phyloP scores from a whole-genome alignment of 441 rosid genomes.

The Aleurites moluccanus region DNA sequence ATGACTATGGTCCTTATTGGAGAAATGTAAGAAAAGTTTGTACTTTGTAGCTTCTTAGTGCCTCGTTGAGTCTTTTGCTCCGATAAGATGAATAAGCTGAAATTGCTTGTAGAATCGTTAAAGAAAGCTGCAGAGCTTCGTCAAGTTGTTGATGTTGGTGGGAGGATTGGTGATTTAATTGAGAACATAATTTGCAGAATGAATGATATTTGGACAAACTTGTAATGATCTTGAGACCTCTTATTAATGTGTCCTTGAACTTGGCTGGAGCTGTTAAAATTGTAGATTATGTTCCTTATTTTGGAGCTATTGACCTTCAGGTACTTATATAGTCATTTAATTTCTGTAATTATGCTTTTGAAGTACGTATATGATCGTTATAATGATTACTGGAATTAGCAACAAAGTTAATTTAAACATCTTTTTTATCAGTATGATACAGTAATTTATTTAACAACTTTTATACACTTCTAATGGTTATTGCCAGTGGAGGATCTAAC shows the following conservation, averaged over 20 bases:
- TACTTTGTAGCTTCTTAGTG: slow-evolving; percentile 27
- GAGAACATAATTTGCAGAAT: slow-evolving; percentile 28
- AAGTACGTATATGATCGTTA: no score
- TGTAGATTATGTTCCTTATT: slow-evolving; percentile 34
- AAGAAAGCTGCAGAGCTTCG: slow-evolving; percentile 21
- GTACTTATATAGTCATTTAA: background rate
- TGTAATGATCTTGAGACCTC: slow-evolving; percentile 10
- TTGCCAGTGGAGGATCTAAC: no score
- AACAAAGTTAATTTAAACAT: no score
- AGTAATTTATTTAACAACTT: no score
- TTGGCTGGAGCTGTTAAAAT: slow-evolving; percentile 31
- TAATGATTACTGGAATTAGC: no score
- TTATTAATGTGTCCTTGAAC: slow-evolving; percentile 20
- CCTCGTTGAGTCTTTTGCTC: slow-evolving; percentile 22
- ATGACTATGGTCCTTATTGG: slow-evolving; percentile 40
- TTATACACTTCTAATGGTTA: no score
- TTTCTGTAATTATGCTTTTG: no score
- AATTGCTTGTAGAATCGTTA: slow-evolving; percentile 11
- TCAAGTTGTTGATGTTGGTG: slow-evolving; percentile 29
- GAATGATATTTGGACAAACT: slow-evolving; percentile 30
- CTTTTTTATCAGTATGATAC: no score
- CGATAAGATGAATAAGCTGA: slow-evolving; percentile 29
- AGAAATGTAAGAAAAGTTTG: slow-evolving; percentile 32
- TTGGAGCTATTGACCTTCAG: slow-evolving; percentile 33
- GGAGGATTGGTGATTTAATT: slow-evolving; percentile 10